These are phyloP conservation scores for Penicillium sp. DNA, from an alignment of 2,329 filamentous ascomycete species.

Conservation along the genomic window DNA sequence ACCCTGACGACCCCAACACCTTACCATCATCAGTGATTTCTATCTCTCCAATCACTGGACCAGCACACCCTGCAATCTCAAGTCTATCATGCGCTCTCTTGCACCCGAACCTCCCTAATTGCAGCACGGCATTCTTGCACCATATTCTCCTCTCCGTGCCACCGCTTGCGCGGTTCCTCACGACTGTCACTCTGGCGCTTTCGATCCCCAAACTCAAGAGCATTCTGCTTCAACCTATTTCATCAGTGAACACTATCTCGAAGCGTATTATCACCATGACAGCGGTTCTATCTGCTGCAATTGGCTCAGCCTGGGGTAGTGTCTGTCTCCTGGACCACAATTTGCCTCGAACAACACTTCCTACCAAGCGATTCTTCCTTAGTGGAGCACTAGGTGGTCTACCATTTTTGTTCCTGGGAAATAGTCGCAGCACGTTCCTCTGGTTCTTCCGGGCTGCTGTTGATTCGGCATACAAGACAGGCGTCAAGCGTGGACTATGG, in stretches of 20 bases:
- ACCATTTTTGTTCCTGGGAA: slow-evolving; percentile 68
- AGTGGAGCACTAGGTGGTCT: slow-evolving; percentile 81
- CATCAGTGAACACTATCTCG: slow-evolving; percentile 64
- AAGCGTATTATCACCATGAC: slow-evolving; percentile 70
- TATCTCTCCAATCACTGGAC: slow-evolving; percentile 74
- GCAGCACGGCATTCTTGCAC: slow-evolving; percentile 78
- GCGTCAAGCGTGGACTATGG: slow-evolving; percentile 89
- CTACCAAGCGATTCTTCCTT: slow-evolving; percentile 85
- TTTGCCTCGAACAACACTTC: slow-evolving; percentile 70
- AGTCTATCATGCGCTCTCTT: slow-evolving; percentile 85
- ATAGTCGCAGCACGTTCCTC: slow-evolving; percentile 64
- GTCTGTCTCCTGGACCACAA: slow-evolving; percentile 84
- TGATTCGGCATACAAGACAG: slow-evolving; percentile 86
- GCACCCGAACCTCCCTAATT: slow-evolving; percentile 84
- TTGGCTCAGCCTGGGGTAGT: slow-evolving; percentile 82
- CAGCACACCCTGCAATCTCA: slow-evolving; percentile 82
- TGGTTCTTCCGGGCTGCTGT: slow-evolving; percentile 76
- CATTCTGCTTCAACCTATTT: slow-evolving; percentile 67
- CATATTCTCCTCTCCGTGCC: slow-evolving; percentile 86
- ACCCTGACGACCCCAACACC: slow-evolving; percentile 62
- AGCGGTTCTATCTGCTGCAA: slow-evolving; percentile 75
- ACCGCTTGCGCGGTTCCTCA: slow-evolving; percentile 66
- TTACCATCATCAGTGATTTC: slow-evolving; percentile 63
- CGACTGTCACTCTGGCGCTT: slow-evolving; percentile 66
- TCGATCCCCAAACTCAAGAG: slow-evolving; percentile 66